Evolutionary conservation across 768 basidiomycete species (phyloP).

Genomic region (Rubroboletus pulcherrimus): DNA sequence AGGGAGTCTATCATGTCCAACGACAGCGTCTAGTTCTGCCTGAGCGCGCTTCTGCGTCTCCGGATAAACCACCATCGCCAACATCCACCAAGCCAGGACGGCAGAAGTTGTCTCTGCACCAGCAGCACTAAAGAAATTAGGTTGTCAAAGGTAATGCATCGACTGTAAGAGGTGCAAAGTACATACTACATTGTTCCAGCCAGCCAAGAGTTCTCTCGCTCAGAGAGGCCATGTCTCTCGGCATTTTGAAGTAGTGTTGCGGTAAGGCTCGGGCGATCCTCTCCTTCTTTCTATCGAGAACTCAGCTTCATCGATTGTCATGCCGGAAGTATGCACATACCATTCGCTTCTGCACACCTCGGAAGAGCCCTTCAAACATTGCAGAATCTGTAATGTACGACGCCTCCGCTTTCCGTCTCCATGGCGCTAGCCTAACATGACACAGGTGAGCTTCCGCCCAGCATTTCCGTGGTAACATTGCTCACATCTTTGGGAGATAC

Average conservation of each 20-base stretch:
- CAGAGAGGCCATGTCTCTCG: constrained; percentile 4
- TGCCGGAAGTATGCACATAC: neutral
- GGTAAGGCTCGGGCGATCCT: neutral
- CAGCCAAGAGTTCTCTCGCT: constrained; percentile 16
- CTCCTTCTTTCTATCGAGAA: neutral
- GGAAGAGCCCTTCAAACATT: constrained; percentile 2
- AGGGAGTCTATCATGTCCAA: constrained; percentile 21
- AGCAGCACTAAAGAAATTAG: neutral
- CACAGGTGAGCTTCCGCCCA: neutral
- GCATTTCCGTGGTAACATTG: neutral
- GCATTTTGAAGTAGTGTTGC: constrained; percentile 1
- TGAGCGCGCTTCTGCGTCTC: constrained; percentile 25
- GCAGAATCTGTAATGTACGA: neutral
- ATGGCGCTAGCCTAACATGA: constrained; percentile 1
- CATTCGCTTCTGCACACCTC: neutral
- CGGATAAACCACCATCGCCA: constrained; percentile 26
- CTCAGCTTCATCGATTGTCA: neutral
- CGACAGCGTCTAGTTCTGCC: constrained; percentile 23
- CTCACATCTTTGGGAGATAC: constrained; percentile 24
- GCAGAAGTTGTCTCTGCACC: constrained; percentile 2
- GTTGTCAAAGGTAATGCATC: neutral
- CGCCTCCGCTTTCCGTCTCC: constrained; percentile 3
- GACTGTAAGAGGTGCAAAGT: neutral
- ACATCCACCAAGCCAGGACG: constrained; percentile 17
- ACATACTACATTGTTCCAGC: constrained; percentile 14